These are phyloP conservation scores for Vitis hybrid DNA, from an alignment of 177 flowering plant genomes.

Conservation along the genomic window DNA sequence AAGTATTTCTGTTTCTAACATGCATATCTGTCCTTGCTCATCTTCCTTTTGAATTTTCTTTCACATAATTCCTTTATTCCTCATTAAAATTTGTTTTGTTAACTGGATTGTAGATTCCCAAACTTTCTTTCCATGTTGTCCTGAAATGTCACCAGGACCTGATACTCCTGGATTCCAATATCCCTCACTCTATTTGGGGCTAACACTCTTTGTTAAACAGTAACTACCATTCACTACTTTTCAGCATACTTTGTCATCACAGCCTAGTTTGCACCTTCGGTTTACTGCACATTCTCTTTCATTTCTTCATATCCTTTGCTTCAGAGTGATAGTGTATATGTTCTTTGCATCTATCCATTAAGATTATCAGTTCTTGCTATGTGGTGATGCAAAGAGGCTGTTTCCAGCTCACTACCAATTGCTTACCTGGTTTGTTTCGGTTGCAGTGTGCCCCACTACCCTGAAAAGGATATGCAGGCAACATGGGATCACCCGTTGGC, in stretches of 20 bases:
- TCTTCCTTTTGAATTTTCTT: too few species aligned
- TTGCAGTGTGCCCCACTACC: conserved; percentile 90
- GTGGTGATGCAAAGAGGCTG: not conserved
- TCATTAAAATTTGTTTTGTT: too few species aligned
- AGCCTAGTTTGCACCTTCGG: not conserved
- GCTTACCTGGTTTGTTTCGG: conserved; percentile 1
- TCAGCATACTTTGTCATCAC: not conserved
- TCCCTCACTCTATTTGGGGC: too few species aligned
- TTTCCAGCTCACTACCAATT: not conserved
- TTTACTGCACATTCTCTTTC: not conserved
- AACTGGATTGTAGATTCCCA: too few species aligned
- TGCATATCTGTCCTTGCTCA: too few species aligned
- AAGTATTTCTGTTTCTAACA: too few species aligned
- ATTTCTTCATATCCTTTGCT: not conserved
- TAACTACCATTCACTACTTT: not conserved
- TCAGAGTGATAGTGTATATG: not conserved
- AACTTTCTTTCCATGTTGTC: too few species aligned
- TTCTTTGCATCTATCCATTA: not conserved
- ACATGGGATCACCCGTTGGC: conserved; percentile 89
- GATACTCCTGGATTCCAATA: too few species aligned
- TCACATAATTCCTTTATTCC: too few species aligned
- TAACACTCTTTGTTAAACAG: too few species aligned
- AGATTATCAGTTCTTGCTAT: too few species aligned
- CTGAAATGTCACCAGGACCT: too few species aligned
- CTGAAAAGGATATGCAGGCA: conserved; percentile 93